Base-by-base conservation (phyloP, 305 asterid species). In the Fraxinus latifolia region DNA sequence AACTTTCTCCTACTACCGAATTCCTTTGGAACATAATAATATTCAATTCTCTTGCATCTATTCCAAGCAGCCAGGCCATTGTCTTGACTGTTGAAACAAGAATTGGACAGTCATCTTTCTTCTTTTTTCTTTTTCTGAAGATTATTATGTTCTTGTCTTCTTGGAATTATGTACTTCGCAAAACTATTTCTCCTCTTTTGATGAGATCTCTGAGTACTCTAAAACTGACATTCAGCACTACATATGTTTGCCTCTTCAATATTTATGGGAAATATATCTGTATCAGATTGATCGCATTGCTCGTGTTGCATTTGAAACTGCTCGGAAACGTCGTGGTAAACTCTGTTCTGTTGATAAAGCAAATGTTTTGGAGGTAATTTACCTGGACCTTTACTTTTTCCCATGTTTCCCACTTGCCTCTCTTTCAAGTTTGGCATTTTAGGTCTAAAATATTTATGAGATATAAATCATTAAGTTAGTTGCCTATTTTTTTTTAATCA, bases 341-440 rank as follows among this genome's bases (percentile, higher is more conserved):
- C 97, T 96, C 74, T 96, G 97, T 84, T 94, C 97, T 65, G 98
- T 96, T 36, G 99, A 96, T 85, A 96, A 96, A 89, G 99, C 99
- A 80, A 96, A 96, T 87, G 99, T 96, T 70, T 87, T 96, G 93
- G 99, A 96, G 98, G 98, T 94, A 91, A 31, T 34, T 33, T 76
- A 50, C 23, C 2, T 14, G 55, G 65, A 14, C 3, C 71, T 39
- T 70, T 71, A 14, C 71, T 7, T 47, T 27, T 32, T 15, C 68
- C 5, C 60, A 17, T n/a, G 3, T 36, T 47, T 80, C 42, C 37
- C 58, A 62, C 37, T 25, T 7, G 29, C 21, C 25, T 75, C 9
- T 58, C 77, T 71, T 82, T 76, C 74, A 75, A 74, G 68, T 76
- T 80, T 33, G 29, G 31, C 37, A 36, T 29, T 19, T 36, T 68